Percentiles rank a stretch among this genome's conserved stretches.
These are phyloP conservation scores for Neoboletus brunneissimus DNA, from an alignment of 768 basidiomycete species.

Conservation along the genomic window DNA sequence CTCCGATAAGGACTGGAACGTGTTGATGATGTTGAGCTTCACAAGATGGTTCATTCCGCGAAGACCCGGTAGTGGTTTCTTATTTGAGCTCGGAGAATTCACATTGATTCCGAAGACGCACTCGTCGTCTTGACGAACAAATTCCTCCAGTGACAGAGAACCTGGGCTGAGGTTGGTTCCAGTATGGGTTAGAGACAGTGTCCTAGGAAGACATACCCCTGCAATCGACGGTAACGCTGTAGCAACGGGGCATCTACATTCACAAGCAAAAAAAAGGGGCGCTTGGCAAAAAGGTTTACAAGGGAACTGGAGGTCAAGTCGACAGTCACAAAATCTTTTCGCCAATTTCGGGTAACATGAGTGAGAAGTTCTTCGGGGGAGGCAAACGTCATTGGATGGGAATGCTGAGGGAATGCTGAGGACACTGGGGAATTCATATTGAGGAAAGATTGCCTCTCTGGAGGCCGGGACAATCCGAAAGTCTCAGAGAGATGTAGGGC, in stretches of 20 bases:
- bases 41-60: constrained; percentile 43
- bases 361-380: constrained; percentile 57
- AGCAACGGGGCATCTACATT: constrained; percentile 79
- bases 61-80: constrained; percentile 9
- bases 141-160: constrained; percentile 58
- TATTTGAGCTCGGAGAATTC: constrained; percentile 20
- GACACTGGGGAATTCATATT: constrained; percentile 19
- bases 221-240: constrained; percentile 61
- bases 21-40: constrained; percentile 60
- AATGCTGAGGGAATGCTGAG: constrained; percentile 21
- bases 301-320: constrained; percentile 56
- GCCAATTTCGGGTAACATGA: constrained; percentile 82
- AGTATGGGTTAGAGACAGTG: constrained; percentile 1
- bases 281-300: constrained; percentile 69
- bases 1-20: constrained; percentile 51
- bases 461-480: background rate
- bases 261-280: constrained; percentile 90
- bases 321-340: constrained; percentile 73
- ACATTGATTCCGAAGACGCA: constrained; percentile 53
- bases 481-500: background rate
- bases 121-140: constrained; percentile 70
- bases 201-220: constrained; percentile 38
- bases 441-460: constrained; percentile 19
- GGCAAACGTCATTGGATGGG: constrained; percentile 35
- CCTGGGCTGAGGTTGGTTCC: constrained; percentile 17